Base-by-base conservation (phyloP, 1,139 yeast species). In the Saccharomyces hybrid region DNA sequence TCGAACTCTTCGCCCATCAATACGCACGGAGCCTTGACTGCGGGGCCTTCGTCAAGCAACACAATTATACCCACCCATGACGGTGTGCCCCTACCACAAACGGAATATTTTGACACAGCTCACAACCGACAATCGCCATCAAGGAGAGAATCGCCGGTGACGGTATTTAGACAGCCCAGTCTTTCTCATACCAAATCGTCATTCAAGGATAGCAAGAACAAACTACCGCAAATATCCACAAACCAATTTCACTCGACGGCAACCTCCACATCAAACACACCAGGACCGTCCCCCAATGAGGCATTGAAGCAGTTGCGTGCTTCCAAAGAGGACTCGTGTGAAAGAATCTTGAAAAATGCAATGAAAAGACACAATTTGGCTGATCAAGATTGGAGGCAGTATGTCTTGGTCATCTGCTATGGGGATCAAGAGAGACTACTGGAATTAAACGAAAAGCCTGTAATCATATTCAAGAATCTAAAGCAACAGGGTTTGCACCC, bases 401-500 rank as follows among this genome's bases (percentile, higher is more conserved):
- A 90, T 66, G 96, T 93, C 1, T 75, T 93, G 55, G 91, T 91
- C 29, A 88, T 93, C n/a, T 88, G 96, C 66, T 90, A 89, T 68
- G 96, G 95, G 20, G 96, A 90, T 67, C 85, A 86, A 64, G 98
- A 93, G 65, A 75, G 98, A 26, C 83, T 90, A 14, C 72, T 93
- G 50, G 89, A 88, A 49, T 75, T 88, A 59, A 88, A 88, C 38
- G 99, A 93, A 65, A 87, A 84, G 67, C 99, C 99, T 0, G 93
- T 91, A 14, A 77, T 82, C 31, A 84, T 91, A n/a, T 89, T 89
- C 68, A 88, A 89, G 68, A 96, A 87, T 65, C 74, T 93, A 49
- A 93, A 84, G 66, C 96, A 88, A 59, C 79, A 84, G 57, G 97
- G 97, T 1, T 79, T 86, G 61, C 89, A 87, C 64, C 98, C 99